Conservation (phyloP, 305 asterid species). For the Solanum hybrid region DNA sequence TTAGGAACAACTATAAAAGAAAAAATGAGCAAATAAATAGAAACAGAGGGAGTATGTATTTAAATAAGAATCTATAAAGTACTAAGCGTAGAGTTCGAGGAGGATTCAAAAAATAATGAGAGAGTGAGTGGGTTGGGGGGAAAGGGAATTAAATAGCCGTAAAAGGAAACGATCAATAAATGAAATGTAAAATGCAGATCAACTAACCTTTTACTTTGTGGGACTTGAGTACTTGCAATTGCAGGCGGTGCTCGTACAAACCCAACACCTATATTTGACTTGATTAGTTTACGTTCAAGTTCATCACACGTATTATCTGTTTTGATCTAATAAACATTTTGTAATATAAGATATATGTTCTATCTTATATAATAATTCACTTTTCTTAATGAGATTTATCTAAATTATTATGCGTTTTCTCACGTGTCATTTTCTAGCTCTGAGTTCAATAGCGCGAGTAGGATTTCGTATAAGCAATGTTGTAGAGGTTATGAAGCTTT, state of each 20-base stretch:
- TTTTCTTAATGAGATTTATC: too few species aligned
- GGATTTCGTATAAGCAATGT: background rate
- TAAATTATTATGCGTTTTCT: too few species aligned
- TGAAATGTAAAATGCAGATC: background rate
- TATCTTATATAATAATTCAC: background rate
- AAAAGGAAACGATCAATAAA: background rate
- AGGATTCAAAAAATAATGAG: background rate
- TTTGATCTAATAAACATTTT: background rate
- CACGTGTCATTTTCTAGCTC: background rate
- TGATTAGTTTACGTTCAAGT: background rate
- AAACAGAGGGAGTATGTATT: background rate
- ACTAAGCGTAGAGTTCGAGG: background rate
- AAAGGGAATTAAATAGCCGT: slow-evolving; percentile 3
- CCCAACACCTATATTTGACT: background rate
- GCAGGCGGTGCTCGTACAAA: background rate
- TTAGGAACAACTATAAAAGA: too few species aligned
- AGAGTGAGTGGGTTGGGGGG: background rate
- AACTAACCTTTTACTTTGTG: background rate
- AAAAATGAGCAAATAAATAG: too few species aligned
- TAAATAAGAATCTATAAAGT: background rate
- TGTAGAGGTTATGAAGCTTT: background rate
- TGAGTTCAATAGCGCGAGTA: background rate
- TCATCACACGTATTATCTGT: fast-evolving
- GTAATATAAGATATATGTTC: too few species aligned
- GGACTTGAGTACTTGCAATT: background rate